Percentiles rank a stretch among this genome's conserved stretches.
Conservation (phyloP, 2,329 filamentous ascomycete species). For the Microsporum ferrugineum region DNA sequence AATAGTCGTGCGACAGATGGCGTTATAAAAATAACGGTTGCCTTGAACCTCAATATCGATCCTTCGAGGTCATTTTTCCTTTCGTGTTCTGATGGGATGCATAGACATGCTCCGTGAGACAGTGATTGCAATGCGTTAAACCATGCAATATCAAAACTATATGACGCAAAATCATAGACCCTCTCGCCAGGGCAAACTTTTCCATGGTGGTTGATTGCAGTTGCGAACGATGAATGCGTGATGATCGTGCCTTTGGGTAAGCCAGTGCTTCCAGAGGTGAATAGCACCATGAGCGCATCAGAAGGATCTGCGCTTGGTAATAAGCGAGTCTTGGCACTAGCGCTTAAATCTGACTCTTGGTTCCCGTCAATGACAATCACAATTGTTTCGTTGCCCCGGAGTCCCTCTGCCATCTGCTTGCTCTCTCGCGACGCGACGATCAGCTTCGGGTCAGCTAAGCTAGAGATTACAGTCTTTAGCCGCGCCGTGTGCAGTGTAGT, state of each 20-base stretch:
- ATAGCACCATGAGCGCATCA: conserved; percentile 45
- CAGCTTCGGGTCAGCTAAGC: background rate
- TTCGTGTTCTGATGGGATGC: conserved; percentile 43
- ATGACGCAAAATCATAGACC: conserved; percentile 42
- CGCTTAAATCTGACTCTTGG: background rate
- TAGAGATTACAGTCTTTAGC: background rate
- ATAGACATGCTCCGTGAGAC: conserved; percentile 47
- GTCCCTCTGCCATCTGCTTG: background rate
- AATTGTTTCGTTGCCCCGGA: background rate
- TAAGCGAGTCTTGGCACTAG: background rate
- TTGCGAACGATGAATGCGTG: conserved; percentile 48
- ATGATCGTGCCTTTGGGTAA: conserved; percentile 50
- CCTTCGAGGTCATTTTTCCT: conserved; percentile 40
- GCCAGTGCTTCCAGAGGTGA: conserved; percentile 44
- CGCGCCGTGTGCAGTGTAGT: conserved; percentile 13
- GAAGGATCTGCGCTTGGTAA: conserved; percentile 6
- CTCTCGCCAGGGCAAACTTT: conserved; percentile 39
- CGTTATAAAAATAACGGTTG: conserved; percentile 48
- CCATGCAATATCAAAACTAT: conserved; percentile 42
- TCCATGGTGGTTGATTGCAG: conserved; percentile 44
- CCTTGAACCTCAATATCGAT: conserved; percentile 40
- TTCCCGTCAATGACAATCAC: background rate
- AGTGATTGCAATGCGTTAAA: conserved; percentile 66
- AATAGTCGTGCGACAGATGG: conserved; percentile 44
- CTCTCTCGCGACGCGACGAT: background rate